phyloP scores from a whole-genome alignment of 2,329 filamentous ascomycete species.

The Trichoderma arundinaceum region DNA sequence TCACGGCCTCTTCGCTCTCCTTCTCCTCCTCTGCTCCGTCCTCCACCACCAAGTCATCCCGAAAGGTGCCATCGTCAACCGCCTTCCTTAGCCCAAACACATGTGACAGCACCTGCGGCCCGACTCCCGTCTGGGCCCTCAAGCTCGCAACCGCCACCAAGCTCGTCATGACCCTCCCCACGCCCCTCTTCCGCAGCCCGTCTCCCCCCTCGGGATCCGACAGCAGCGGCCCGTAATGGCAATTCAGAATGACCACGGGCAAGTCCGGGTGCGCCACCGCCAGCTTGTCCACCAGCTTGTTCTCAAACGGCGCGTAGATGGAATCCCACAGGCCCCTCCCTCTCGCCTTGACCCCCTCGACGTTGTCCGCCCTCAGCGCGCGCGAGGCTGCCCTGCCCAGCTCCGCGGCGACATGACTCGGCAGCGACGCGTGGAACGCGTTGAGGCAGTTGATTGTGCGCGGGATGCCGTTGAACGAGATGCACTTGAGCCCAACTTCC shows the following conservation, averaged over 20 bases:
- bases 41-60: constrained; percentile 42
- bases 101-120: constrained; percentile 80
- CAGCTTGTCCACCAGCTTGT: constrained; percentile 73
- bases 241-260: constrained; percentile 77
- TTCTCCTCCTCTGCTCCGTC: constrained; percentile 45
- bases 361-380: constrained; percentile 55
- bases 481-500: constrained; percentile 77
- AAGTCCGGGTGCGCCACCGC: constrained; percentile 79
- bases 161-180: constrained; percentile 74
- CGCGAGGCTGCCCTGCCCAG: constrained; percentile 66
- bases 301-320: constrained; percentile 76
- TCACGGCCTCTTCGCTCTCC: constrained; percentile 44
- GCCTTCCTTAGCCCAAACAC: constrained; percentile 81
- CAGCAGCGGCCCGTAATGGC: constrained; percentile 76
- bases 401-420: constrained; percentile 56
- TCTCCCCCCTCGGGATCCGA: constrained; percentile 64
- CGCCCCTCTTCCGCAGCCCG: constrained; percentile 52
- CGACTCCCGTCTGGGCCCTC: constrained; percentile 79
- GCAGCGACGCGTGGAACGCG: constrained; percentile 69
- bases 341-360: constrained; percentile 60
- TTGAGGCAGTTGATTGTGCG: constrained; percentile 83
- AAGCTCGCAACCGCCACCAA: constrained; percentile 76
- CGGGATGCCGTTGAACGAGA: constrained; percentile 81
- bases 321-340: constrained; percentile 75
- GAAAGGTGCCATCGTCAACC: constrained; percentile 67